Conservation (phyloP, 148 eudicot species). For the Rhododendron molle region DNA sequence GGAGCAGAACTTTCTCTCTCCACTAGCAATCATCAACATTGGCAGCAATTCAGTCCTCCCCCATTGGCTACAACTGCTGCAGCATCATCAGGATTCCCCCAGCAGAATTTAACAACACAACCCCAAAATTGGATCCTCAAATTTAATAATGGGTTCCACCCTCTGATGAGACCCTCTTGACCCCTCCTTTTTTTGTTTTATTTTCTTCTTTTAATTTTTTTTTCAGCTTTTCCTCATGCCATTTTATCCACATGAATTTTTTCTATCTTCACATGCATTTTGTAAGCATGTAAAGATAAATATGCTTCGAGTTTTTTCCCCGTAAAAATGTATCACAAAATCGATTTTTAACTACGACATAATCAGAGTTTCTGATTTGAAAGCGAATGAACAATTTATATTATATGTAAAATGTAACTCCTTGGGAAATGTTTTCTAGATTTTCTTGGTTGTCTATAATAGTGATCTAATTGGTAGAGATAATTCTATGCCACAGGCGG, state of each 20-base stretch:
- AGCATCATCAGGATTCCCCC: conserved; percentile 99
- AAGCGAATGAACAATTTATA: not conserved
- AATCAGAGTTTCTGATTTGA: not conserved
- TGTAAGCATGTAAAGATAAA: conserved; percentile 23
- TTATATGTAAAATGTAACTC: not conserved
- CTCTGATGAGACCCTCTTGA: conserved; percentile 45
- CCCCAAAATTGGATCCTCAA: conserved; percentile 44
- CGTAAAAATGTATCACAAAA: not conserved
- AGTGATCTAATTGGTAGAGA: not conserved
- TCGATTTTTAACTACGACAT: not conserved
- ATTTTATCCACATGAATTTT: not conserved
- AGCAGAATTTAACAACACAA: conserved; percentile 35
- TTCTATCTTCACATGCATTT: not conserved
- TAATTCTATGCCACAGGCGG: not conserved
- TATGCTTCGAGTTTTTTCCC: conserved; percentile 10
- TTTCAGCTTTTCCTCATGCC: not conserved
- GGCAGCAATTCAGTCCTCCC: conserved; percentile 41
- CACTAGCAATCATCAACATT: conserved; percentile 37
- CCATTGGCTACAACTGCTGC: conserved; percentile 77
- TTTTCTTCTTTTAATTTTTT: not conserved
- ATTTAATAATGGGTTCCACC: conserved; percentile 43
- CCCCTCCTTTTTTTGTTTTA: not conserved
- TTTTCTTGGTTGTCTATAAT: not conserved
- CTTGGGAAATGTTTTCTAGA: not conserved
- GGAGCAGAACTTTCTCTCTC: conserved; percentile 15